A percentile compares a stretch with the other conserved stretches of the same genome.
Conservation (phyloP, 2,329 filamentous ascomycete genomes). For the Fusarium sp. region DNA sequence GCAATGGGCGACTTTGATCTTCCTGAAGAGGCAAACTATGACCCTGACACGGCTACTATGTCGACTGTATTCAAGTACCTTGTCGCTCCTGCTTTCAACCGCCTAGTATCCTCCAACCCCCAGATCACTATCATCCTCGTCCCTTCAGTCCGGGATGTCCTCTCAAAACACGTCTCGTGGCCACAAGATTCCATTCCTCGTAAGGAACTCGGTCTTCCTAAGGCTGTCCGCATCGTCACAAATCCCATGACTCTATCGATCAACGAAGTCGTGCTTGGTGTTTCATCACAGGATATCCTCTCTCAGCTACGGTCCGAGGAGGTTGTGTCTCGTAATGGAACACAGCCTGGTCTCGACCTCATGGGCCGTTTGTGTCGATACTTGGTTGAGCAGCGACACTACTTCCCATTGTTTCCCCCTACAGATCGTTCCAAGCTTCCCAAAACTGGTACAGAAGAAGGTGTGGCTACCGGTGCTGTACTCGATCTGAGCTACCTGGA, state of each 20-base stretch:
- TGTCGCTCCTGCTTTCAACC: slow-evolving; percentile 78
- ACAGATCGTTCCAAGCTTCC: slow-evolving; percentile 74
- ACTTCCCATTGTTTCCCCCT: slow-evolving; percentile 89
- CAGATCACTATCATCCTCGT: slow-evolving; percentile 82
- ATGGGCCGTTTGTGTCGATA: slow-evolving; percentile 79
- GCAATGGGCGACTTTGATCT: slow-evolving; percentile 83
- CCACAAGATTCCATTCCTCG: slow-evolving; percentile 72
- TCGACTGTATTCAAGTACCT: slow-evolving; percentile 84
- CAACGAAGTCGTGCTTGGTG: slow-evolving; percentile 86
- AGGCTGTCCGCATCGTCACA: slow-evolving; percentile 80
- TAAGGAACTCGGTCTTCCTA: slow-evolving; percentile 82
- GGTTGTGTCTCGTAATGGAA: slow-evolving; percentile 51
- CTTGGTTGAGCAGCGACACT: slow-evolving; percentile 89
- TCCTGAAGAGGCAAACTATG: slow-evolving; percentile 72
- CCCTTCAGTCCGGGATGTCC: slow-evolving; percentile 84
- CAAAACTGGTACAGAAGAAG: slow-evolving; percentile 70
- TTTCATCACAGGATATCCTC: slow-evolving; percentile 86
- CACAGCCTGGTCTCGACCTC: slow-evolving; percentile 58
- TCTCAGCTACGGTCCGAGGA: slow-evolving; percentile 85
- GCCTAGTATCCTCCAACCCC: slow-evolving; percentile 77
- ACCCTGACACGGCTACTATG: slow-evolving; percentile 84
- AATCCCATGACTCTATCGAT: slow-evolving; percentile 91
- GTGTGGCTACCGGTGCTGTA: slow-evolving; percentile 76
- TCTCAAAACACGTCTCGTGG: slow-evolving; percentile 88
- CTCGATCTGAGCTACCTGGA: slow-evolving; percentile 88